Evolutionary conservation across 2,329 filamentous ascomycete species (phyloP), one percentile per base, ranked within the genome.

Genomic region (Ceratocystis colombiana): DNA sequence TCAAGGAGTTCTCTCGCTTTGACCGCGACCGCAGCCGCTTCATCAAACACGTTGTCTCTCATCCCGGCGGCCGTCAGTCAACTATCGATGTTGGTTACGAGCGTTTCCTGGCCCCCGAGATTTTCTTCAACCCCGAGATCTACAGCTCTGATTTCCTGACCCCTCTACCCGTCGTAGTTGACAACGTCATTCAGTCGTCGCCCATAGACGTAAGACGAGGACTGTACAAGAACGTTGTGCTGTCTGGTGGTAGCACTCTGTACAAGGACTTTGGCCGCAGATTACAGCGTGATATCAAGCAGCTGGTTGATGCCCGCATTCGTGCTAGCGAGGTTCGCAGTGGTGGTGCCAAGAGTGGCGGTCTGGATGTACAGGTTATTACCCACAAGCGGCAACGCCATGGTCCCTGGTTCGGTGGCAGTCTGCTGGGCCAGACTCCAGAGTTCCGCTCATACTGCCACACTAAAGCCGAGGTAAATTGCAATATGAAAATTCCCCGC

Each of bases 81-180:
- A 84, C 81, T 1, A 90, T 99, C 61, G 95, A 99, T 72, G 89
- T 99, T 64, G 94, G 94, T 64, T 99, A 97, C 78, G 94, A 99
- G 77, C 89, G 94, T 44, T 99, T 99, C 82, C 82, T 99, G 68
- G 94, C 94, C 1, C 95, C 95, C 28, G 94, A 99, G 77, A 99
- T 99, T 74, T 99, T 99, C 79, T 99, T 99, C 85, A 99, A 99
- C 78, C 94, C 94, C 37, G 94, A 99, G 79, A 99, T 99, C 73
- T 97, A 97, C 82, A 96, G 90, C 69, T 97, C 93, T 71, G 94
- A 99, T 75, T 99, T 99, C 80, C 80, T 99, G 70, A 99, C 94
- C 12, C 94, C 94, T 15, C 84, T 99, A 7, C 94, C 94, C 28
- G 89, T 84, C 63, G 94, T 99, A 63, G 95, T 99, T 69, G 94